phyloP scores from a whole-genome alignment of 768 basidiomycete genomes.

The Coprinopsis sp. region DNA sequence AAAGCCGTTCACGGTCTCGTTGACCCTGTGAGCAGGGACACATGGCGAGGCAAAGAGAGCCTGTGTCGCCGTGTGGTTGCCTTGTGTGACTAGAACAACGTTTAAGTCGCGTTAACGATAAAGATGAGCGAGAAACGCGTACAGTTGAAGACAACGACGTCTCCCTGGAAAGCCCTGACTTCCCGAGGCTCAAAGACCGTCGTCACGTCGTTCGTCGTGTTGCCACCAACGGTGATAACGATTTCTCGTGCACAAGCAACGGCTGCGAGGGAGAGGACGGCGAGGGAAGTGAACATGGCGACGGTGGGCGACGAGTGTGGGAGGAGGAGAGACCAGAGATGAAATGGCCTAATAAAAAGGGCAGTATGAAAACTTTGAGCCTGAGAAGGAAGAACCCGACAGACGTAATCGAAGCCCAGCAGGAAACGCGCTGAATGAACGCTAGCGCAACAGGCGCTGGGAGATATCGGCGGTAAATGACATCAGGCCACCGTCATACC shows the following conservation, averaged over 20 bases:
- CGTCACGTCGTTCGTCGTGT: slow-evolving; percentile 38
- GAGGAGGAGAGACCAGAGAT: not conserved
- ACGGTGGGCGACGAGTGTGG: not conserved
- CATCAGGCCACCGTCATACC: not conserved
- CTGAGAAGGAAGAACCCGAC: too few species aligned
- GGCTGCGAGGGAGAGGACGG: slow-evolving; percentile 14
- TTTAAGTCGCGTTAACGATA: not conserved
- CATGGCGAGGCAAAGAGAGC: slow-evolving; percentile 55
- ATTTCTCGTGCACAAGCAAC: slow-evolving; percentile 34
- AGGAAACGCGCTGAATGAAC: too few species aligned
- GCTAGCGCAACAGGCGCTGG: too few species aligned
- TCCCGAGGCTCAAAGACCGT: slow-evolving; percentile 43
- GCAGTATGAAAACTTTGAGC: too few species aligned
- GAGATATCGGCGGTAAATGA: not conserved
- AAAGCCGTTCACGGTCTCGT: slow-evolving; percentile 53
- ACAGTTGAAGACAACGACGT: slow-evolving; percentile 57
- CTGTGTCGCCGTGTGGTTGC: slow-evolving; percentile 52
- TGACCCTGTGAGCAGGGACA: slow-evolving; percentile 41
- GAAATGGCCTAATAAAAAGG: too few species aligned
- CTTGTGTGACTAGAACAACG: slow-evolving; percentile 38
- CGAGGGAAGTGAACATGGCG: slow-evolving; percentile 12
- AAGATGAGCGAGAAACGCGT: slow-evolving; percentile 10
- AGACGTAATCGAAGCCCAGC: not conserved
- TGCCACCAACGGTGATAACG: slow-evolving; percentile 42
- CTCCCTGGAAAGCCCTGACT: slow-evolving; percentile 41